These are phyloP conservation scores for Penicillium sclerotigenum DNA, from an alignment of 2,329 filamentous ascomycete species.

Conservation along the genomic window DNA sequence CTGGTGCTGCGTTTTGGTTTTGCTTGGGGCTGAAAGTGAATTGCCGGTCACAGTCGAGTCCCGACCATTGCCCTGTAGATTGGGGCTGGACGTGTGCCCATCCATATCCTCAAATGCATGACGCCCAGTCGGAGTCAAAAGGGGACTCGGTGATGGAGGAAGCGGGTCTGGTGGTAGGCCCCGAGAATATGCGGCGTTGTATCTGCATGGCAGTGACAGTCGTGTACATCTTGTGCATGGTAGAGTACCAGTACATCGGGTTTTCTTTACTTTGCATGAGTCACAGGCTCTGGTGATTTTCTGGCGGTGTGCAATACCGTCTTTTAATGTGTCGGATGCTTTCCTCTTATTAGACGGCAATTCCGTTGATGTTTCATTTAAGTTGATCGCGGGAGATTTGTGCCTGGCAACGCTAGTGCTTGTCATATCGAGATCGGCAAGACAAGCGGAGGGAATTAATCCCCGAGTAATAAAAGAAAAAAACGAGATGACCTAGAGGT, in stretches of 20 bases:
- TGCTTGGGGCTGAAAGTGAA: background rate
- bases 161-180: slow-evolving; percentile 36
- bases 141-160: slow-evolving; percentile 10
- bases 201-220: slow-evolving; percentile 33
- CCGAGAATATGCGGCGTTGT: slow-evolving; percentile 38
- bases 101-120: background rate
- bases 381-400: slow-evolving; percentile 7
- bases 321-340: slow-evolving; percentile 21
- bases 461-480: background rate
- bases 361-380: background rate
- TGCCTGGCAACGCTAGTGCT: slow-evolving; percentile 14
- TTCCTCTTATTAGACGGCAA: slow-evolving; percentile 28
- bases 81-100: background rate
- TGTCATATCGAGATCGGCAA: slow-evolving; percentile 14
- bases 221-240: slow-evolving; percentile 36
- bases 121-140: background rate
- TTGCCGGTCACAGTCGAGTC: background rate
- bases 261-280: slow-evolving; percentile 40
- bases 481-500: background rate
- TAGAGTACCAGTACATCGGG: slow-evolving; percentile 37
- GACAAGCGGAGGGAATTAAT: slow-evolving; percentile 1
- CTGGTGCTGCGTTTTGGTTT: background rate
- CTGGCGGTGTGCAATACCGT: slow-evolving; percentile 25
- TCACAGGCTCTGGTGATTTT: slow-evolving; percentile 42
- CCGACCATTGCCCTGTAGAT: background rate